phyloP scores from a whole-genome alignment of 2,329 filamentous ascomycete species.

The Epichloe aotearoae region DNA sequence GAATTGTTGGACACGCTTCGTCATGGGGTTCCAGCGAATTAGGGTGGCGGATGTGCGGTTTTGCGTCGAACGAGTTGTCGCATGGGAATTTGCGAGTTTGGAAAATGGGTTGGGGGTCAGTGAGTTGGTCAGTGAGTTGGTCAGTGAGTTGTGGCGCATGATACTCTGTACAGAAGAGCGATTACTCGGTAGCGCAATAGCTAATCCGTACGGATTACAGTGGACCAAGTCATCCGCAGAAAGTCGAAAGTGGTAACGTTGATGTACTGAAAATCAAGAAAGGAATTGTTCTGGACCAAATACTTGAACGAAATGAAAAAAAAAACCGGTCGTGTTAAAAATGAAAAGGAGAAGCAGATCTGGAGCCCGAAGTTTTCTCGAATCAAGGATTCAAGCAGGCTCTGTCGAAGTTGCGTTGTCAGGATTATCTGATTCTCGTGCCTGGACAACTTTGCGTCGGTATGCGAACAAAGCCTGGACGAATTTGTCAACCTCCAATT shows the following conservation, averaged over 20 bases:
- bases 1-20: no score
- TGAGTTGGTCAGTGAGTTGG: no score
- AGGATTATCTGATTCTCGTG: neutral
- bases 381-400: neutral
- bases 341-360: neutral
- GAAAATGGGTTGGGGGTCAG: neutral
- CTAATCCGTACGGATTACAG: neutral
- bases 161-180: no score
- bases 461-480: constrained; percentile 14
- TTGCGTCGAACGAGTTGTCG: neutral
- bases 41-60: neutral
- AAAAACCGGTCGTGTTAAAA: no score
- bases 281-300: neutral
- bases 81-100: neutral
- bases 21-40: no score
- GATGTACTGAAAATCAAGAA: neutral
- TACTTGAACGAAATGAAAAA: neutral
- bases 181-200: neutral
- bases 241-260: neutral
- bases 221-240: neutral
- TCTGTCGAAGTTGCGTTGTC: neutral
- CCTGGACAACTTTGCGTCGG: constrained; percentile 1
- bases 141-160: neutral
- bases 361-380: neutral
- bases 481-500: constrained; percentile 17